These are phyloP conservation scores for Maudiozyma saulgeensis DNA, from an alignment of 805 yeast genomes.

Conservation along the genomic window DNA sequence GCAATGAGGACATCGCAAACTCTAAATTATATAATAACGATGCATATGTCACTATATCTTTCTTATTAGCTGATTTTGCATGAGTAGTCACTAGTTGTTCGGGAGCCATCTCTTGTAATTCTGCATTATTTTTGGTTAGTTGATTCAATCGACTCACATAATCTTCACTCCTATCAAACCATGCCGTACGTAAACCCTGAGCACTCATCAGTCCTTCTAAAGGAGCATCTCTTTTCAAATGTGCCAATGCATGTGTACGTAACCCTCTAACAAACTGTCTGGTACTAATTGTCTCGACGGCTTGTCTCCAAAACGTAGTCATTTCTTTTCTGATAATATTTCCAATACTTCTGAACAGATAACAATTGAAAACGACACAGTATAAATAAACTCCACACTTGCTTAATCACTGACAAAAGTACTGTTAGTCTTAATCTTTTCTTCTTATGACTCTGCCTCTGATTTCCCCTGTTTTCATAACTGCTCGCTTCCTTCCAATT, in stretches of 20 bases:
- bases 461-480: too few relatives aligned
- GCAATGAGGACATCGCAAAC: slow-evolving; percentile 31
- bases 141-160: slow-evolving; percentile 35
- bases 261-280: background rate
- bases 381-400: too few relatives aligned
- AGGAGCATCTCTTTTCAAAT: slow-evolving; percentile 20
- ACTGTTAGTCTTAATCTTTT: too few relatives aligned
- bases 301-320: too few relatives aligned
- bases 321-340: too few relatives aligned
- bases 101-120: slow-evolving; percentile 17
- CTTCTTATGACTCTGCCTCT: too few relatives aligned
- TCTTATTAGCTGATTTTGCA: slow-evolving; percentile 25
- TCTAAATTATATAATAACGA: slow-evolving; percentile 31
- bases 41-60: slow-evolving; percentile 31
- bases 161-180: slow-evolving; percentile 37
- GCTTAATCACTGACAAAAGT: too few relatives aligned
- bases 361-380: too few relatives aligned
- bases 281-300: background rate
- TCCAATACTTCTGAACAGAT: too few relatives aligned
- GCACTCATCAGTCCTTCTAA: slow-evolving; percentile 42
- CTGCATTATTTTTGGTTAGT: slow-evolving; percentile 13
- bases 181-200: slow-evolving; percentile 40
- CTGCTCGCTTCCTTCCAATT: too few relatives aligned
- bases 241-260: slow-evolving; percentile 2
- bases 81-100: slow-evolving; percentile 21